phyloP scores from a whole-genome alignment of 2,329 filamentous ascomycete species.

The Penicillium sumatraense region DNA sequence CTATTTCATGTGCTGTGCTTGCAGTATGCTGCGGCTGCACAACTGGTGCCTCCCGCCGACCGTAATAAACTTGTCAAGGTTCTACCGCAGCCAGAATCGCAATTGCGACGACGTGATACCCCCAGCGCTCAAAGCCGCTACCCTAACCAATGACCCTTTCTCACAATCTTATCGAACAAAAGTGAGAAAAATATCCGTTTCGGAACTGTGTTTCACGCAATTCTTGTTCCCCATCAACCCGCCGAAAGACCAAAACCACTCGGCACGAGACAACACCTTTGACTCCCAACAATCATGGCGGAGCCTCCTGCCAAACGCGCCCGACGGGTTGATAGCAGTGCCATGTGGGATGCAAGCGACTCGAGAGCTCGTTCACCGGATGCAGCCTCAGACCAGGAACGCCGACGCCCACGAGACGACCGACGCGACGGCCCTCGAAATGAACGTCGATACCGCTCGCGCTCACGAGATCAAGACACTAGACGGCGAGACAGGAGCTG shows the following conservation, averaged over 20 bases:
- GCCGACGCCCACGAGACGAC: constrained; percentile 44
- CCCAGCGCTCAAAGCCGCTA: constrained; percentile 7
- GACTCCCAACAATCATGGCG: constrained; percentile 47
- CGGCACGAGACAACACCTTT: constrained; percentile 14
- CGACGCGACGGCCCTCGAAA: constrained; percentile 42
- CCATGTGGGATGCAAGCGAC: constrained; percentile 62
- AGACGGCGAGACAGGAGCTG: constrained; percentile 49
- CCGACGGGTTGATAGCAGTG: constrained; percentile 60
- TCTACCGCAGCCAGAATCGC: constrained; percentile 10
- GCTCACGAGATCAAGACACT: constrained; percentile 44
- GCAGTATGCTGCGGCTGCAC: constrained; percentile 13
- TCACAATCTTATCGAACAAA: not conserved
- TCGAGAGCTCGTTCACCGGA: constrained; percentile 33
- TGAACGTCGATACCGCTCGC: constrained; percentile 47
- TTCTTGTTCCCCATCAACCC: not conserved
- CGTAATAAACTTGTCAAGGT: constrained; percentile 36
- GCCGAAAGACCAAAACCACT: constrained; percentile 6
- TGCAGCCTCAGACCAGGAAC: constrained; percentile 41
- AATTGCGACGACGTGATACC: constrained; percentile 24
- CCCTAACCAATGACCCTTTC: not conserved
- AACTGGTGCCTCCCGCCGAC: constrained; percentile 23
- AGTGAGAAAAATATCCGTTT: not conserved
- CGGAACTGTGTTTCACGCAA: not conserved
- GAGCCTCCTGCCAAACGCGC: constrained; percentile 59
- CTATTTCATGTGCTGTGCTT: no score